Conservation (phyloP, 768 basidiomycete genomes). For the Hericium rajendrae region DNA sequence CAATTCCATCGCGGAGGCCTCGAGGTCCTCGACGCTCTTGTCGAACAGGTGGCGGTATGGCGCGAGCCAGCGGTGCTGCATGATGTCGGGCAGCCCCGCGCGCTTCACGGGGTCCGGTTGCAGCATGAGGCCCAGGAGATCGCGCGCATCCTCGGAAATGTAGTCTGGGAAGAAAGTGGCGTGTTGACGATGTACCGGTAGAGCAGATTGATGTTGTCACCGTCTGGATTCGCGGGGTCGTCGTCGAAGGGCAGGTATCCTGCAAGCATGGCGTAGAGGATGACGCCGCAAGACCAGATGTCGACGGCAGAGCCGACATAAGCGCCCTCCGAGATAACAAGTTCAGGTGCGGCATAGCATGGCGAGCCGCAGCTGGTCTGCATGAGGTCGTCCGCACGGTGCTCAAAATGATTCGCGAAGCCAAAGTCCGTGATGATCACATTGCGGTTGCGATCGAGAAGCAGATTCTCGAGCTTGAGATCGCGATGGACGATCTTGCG, state of each 20-base stretch:
- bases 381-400: conserved; percentile 91
- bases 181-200: conserved; percentile 99
- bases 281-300: conserved; percentile 95
- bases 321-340: conserved; percentile 94
- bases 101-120: conserved; percentile 83
- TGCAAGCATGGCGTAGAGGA: conserved; percentile 93
- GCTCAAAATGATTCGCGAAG: conserved; percentile 96
- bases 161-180: conserved; percentile 93
- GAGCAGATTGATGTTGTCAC: conserved; percentile 97
- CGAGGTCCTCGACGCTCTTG: conserved; percentile 67
- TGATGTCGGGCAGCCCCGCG: conserved; percentile 67
- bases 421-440: conserved; percentile 99
- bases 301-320: conserved; percentile 98
- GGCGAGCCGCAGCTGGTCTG: conserved; percentile 96
- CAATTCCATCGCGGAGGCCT: conserved; percentile 71
- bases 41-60: conserved; percentile 57
- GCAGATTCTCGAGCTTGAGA: conserved; percentile 95
- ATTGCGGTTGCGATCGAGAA: conserved; percentile 94
- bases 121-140: conserved; percentile 85
- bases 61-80: conserved; percentile 82
- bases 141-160: conserved; percentile 72
- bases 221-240: conserved; percentile 96
- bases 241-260: conserved; percentile 99
- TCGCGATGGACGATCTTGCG: conserved; percentile 99
- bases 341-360: conserved; percentile 96